A percentile compares a stretch with the other conserved stretches of the same genome.
Conservation (phyloP, 2,329 filamentous ascomycete species). For the Talaromyces sp. region DNA sequence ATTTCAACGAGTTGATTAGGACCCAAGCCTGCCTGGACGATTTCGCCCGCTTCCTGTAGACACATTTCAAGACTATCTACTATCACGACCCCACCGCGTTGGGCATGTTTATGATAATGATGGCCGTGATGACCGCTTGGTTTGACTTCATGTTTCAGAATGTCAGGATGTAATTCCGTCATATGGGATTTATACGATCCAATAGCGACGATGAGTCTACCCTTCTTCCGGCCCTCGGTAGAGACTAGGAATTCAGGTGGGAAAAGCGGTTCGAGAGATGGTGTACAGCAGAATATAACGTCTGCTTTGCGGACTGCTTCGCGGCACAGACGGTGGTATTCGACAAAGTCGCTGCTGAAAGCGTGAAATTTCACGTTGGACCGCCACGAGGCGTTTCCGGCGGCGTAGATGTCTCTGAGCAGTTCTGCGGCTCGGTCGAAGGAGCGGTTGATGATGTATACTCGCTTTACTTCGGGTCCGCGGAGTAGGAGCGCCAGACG, state of each 20-base stretch:
- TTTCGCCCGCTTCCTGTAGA: slow-evolving; percentile 77
- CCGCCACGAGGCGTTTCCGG: slow-evolving; percentile 57
- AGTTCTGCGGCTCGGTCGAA: slow-evolving; percentile 44
- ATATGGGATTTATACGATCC: slow-evolving; percentile 62
- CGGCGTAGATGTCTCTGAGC: slow-evolving; percentile 52
- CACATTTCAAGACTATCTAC: slow-evolving; percentile 71
- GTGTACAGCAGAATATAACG: slow-evolving; percentile 85
- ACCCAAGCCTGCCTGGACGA: slow-evolving; percentile 69
- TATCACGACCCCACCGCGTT: slow-evolving; percentile 56
- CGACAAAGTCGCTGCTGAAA: slow-evolving; percentile 66
- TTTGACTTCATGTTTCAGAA: slow-evolving; percentile 61
- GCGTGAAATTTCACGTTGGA: slow-evolving; percentile 62
- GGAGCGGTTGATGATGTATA: slow-evolving; percentile 75
- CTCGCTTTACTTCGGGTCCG: slow-evolving; percentile 62
- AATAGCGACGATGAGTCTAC: slow-evolving; percentile 40
- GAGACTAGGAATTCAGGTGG: slow-evolving; percentile 67
- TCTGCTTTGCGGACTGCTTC: slow-evolving; percentile 66
- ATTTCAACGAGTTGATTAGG: slow-evolving; percentile 78
- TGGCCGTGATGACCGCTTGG: slow-evolving; percentile 38
- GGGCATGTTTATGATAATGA: slow-evolving; percentile 48
- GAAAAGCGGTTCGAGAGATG: slow-evolving; percentile 69
- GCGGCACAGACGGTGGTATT: slow-evolving; percentile 61
- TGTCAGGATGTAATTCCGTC: slow-evolving; percentile 74
- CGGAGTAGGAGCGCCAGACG: slow-evolving; percentile 69
- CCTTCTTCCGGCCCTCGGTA: slow-evolving; percentile 41